These are phyloP conservation scores for Catenaria anguillulae DNA, from an alignment of 371 early-diverging fungal species.

Conservation along the genomic window DNA sequence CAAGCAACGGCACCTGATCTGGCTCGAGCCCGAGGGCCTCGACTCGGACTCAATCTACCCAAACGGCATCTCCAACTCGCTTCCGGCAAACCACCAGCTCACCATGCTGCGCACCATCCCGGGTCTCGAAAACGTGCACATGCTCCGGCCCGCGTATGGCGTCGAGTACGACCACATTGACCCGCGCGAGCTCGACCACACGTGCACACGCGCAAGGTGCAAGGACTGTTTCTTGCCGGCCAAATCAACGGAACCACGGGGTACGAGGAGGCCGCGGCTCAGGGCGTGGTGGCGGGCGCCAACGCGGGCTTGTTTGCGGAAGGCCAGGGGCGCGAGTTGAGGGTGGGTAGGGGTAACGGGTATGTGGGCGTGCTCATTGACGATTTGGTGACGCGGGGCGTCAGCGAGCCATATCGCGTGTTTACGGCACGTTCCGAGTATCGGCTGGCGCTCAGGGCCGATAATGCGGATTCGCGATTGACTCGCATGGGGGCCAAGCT, in stretches of 20 bases:
- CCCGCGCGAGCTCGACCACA: conserved; percentile 60
- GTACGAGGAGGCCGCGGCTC: conserved; percentile 77
- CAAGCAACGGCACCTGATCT: conserved; percentile 50
- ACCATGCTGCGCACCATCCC: conserved; percentile 53
- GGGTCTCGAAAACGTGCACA: conserved; percentile 60
- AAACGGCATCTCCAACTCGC: conserved; percentile 68
- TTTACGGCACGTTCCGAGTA: conserved; percentile 77
- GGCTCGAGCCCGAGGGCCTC: conserved; percentile 70
- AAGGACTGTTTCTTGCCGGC: conserved; percentile 64
- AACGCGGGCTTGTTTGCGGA: conserved; percentile 47
- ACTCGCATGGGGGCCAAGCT: conserved; percentile 18
- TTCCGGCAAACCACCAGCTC: conserved; percentile 62
- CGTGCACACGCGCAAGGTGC: conserved; percentile 62
- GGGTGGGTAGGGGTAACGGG: conserved; percentile 59
- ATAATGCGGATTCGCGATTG: conserved; percentile 66
- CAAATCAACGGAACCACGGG: conserved; percentile 84
- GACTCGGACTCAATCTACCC: conserved; percentile 61
- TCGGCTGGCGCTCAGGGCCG: conserved; percentile 53
- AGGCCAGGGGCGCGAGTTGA: conserved; percentile 37
- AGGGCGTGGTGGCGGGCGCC: conserved; percentile 70
- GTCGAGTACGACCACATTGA: conserved; percentile 79
- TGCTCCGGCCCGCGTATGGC: conserved; percentile 56
- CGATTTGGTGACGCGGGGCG: conserved; percentile 67
- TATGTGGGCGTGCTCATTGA: conserved; percentile 77
- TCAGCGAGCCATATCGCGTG: conserved; percentile 70